Percentiles rank a stretch among this genome's conserved stretches.
These are phyloP conservation scores for Penicillium sp. DNA, from an alignment of 2,329 filamentous ascomycete species.

Conservation along the genomic window DNA sequence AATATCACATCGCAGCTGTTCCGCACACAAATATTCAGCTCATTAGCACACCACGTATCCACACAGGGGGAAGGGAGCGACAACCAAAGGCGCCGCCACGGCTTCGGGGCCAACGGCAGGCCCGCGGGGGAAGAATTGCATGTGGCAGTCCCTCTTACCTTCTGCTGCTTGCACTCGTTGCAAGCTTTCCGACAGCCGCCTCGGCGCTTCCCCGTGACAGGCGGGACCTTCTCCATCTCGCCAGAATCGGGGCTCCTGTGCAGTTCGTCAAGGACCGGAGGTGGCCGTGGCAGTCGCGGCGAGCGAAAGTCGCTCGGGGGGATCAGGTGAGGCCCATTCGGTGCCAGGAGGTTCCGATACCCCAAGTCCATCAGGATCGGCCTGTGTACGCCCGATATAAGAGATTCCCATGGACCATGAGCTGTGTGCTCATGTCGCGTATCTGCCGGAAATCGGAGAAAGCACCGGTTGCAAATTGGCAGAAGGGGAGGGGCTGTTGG, in stretches of 20 bases:
- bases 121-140: conserved; percentile 4
- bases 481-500: background rate
- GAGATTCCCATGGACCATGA: conserved; percentile 26
- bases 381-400: conserved; percentile 32
- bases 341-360: conserved; percentile 37
- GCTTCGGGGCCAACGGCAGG: conserved; percentile 7
- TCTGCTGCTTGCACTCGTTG: conserved; percentile 69
- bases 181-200: conserved; percentile 56
- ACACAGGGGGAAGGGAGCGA: background rate
- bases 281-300: conserved; percentile 34
- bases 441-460: conserved; percentile 45
- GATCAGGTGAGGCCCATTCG: conserved; percentile 35
- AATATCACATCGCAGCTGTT: conserved; percentile 66
- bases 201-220: conserved; percentile 51
- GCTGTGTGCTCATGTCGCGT: conserved; percentile 22
- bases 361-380: conserved; percentile 39
- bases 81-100: background rate
- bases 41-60: conserved; percentile 14
- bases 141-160: conserved; percentile 48
- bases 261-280: conserved; percentile 32
- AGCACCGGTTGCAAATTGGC: conserved; percentile 4
- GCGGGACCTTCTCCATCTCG: conserved; percentile 43
- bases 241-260: conserved; percentile 35
- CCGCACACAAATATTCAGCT: background rate
- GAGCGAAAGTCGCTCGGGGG: conserved; percentile 41